These are phyloP conservation scores for Exophiala dermatitidis DNA, from an alignment of 2,329 filamentous ascomycete genomes.

Conservation along the genomic window DNA sequence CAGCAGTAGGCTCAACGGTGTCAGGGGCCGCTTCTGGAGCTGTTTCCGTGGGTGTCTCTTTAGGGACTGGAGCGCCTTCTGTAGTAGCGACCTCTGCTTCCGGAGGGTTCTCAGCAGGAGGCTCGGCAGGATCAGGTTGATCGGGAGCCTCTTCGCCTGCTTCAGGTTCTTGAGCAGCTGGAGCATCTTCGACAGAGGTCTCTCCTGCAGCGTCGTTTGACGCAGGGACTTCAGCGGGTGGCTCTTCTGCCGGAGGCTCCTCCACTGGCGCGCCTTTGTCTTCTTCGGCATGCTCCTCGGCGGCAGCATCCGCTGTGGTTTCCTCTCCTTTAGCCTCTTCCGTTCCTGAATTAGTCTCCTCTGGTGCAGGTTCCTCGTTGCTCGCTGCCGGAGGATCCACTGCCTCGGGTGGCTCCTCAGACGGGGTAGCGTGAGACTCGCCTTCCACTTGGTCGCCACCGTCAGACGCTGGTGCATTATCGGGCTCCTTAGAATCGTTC, in stretches of 20 bases:
- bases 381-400: not conserved
- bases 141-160: not conserved
- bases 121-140: not conserved
- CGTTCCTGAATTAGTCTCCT: not conserved
- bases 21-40: slow-evolving; percentile 11
- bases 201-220: not conserved
- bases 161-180: not conserved
- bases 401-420: not conserved
- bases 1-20: slow-evolving; percentile 14
- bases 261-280: not conserved
- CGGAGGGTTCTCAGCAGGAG: not conserved
- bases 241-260: not conserved
- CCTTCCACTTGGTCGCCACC: not conserved
- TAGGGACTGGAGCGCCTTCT: slow-evolving; percentile 10
- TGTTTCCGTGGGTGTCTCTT: slow-evolving; percentile 8
- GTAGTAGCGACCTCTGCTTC: slow-evolving; percentile 6
- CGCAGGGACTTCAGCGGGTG: not conserved
- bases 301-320: not conserved
- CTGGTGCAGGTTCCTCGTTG: not conserved
- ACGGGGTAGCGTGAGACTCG: not conserved
- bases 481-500: too few relatives aligned
- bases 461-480: not conserved
- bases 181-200: not conserved
- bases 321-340: not conserved
- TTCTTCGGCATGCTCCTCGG: not conserved